A percentile compares a stretch with the other conserved stretches of the same genome.
phyloP scores from a whole-genome alignment of 2,329 filamentous ascomycete genomes.

The Botrytis aclada region DNA sequence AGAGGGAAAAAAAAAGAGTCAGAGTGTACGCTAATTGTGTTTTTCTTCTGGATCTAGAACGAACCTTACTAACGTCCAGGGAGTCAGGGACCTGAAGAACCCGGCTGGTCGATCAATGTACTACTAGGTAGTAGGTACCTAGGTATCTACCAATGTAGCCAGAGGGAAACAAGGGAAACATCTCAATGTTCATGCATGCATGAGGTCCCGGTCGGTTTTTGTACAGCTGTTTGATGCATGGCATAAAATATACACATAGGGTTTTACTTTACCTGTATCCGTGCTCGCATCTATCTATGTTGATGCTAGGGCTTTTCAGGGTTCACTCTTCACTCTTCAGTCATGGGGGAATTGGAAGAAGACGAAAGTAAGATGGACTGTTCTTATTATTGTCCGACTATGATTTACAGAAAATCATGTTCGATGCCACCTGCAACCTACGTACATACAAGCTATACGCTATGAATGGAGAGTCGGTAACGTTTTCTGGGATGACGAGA shows the following conservation, averaged over 20 bases:
- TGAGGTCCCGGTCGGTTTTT: not conserved
- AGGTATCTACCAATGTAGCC: not conserved
- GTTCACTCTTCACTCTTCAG: not conserved
- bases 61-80: not conserved
- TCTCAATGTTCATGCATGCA: not conserved
- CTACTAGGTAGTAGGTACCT: not conserved
- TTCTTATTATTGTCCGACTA: not conserved
- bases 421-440: not conserved
- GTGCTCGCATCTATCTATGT: not conserved
- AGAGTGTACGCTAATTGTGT: not conserved
- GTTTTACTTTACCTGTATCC: not conserved
- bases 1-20: not conserved
- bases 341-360: not conserved
- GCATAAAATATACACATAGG: not conserved
- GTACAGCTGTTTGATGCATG: not conserved
- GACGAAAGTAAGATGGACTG: not conserved
- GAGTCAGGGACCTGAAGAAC: not conserved
- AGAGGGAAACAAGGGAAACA: not conserved
- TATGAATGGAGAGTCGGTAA: not conserved
- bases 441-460: not conserved
- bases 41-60: not conserved
- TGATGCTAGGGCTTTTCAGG: not conserved
- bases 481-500: not conserved
- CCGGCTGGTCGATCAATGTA: not conserved
- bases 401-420: not conserved